phyloP scores from a whole-genome alignment of 345 rosid genomes.

The Syzygium aqueum region DNA sequence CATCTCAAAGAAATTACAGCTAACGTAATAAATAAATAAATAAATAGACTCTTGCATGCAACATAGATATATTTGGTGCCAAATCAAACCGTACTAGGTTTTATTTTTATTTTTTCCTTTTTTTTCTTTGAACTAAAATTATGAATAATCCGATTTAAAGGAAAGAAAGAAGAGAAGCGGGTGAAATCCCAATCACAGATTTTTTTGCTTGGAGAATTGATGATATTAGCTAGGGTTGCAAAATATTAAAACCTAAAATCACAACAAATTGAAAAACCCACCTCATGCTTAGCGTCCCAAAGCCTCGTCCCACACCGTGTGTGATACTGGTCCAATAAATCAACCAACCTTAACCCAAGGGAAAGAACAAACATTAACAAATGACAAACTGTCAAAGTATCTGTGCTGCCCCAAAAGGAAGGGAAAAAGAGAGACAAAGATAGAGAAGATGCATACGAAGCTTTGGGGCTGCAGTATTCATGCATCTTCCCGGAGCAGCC shows the following conservation, averaged over 20 bases:
- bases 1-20: neutral
- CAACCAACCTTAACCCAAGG: conserved; percentile 37
- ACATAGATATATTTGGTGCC: neutral
- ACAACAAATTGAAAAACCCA: conserved; percentile 8
- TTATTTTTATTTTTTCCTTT: neutral
- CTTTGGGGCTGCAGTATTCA: conserved; percentile 20
- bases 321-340: conserved; percentile 73
- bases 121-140: neutral
- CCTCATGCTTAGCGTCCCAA: conserved; percentile 99
- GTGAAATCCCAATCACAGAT: conserved; percentile 19
- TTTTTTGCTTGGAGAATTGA: neutral
- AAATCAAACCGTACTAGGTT: neutral
- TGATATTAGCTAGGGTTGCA: neutral
- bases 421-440: neutral
- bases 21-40: neutral
- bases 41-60: neutral
- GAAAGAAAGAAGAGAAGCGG: neutral
- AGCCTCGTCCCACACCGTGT: conserved; percentile 62
- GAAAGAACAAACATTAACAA: neutral
- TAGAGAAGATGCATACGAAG: neutral
- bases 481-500: conserved; percentile 38
- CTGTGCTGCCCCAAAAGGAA: neutral
- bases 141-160: neutral
- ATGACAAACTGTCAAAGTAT: neutral
- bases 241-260: neutral